Percentiles rank a stretch among this genome's conserved stretches.
Conservation (phyloP, 192 early-diverging fungal species). For the Coemansia erecta region DNA sequence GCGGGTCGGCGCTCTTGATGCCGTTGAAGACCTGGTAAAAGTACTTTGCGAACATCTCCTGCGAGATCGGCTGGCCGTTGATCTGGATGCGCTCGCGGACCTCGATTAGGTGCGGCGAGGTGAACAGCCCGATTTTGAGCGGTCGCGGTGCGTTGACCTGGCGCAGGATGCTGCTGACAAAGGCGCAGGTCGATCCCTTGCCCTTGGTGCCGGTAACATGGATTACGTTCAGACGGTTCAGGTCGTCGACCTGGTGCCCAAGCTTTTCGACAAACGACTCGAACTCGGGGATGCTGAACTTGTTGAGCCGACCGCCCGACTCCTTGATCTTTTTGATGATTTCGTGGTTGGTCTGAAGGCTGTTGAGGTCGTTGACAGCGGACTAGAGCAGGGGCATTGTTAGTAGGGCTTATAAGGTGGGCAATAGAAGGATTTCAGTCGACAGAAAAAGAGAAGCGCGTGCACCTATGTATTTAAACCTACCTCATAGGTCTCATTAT, state of each 20-base stretch:
- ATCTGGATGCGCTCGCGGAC: conserved; percentile 94
- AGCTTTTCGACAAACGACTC: conserved; percentile 32
- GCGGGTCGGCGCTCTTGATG: conserved; percentile 46
- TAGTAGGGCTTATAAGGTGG: neutral
- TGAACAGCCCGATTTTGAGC: conserved; percentile 74
- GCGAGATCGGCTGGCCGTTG: conserved; percentile 75
- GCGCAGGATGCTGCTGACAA: conserved; percentile 76
- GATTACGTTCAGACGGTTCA: conserved; percentile 75
- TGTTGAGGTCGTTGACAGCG: conserved; percentile 78
- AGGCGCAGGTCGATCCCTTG: conserved; percentile 82
- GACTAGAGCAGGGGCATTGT: conserved; percentile 50
- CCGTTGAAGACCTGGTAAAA: conserved; percentile 84
- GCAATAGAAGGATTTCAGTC: neutral
- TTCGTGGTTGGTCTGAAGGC: conserved; percentile 83
- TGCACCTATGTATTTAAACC: neutral
- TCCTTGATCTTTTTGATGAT: conserved; percentile 67
- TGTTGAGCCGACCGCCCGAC: conserved; percentile 32
- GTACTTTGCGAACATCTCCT: conserved; percentile 77
- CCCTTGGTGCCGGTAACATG: conserved; percentile 86
- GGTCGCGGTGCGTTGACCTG: conserved; percentile 16
- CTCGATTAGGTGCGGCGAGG: conserved; percentile 89
- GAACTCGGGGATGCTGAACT: conserved; percentile 33
- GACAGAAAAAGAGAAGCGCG: neutral
- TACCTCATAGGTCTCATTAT: too few relatives aligned
- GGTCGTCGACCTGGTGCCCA: conserved; percentile 52